These are phyloP conservation scores for Komagataella pastoris DNA, from an alignment of 805 yeast genomes.

Conservation along the genomic window DNA sequence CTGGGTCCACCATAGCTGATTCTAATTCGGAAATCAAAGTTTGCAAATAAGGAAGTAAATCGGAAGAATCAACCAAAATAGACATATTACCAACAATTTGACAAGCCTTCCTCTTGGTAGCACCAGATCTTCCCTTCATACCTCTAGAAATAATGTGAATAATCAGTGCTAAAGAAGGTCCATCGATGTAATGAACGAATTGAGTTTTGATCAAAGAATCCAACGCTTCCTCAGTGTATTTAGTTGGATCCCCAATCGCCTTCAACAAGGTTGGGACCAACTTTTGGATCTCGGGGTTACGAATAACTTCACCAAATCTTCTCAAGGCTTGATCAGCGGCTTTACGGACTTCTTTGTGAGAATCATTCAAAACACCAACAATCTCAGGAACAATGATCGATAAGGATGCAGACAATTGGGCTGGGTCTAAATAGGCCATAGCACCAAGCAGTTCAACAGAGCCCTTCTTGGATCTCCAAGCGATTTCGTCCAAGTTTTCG, in stretches of 20 bases:
- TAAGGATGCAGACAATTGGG: constrained; percentile 80
- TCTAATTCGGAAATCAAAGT: constrained; percentile 74
- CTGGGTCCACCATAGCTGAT: constrained; percentile 96
- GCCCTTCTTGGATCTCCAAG: constrained; percentile 96
- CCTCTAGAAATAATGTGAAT: constrained; percentile 94
- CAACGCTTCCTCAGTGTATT: constrained; percentile 74
- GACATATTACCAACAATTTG: constrained; percentile 99
- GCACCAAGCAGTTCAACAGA: constrained; percentile 93
- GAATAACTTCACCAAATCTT: constrained; percentile 90
- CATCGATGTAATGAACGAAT: constrained; percentile 95
- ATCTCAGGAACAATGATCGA: constrained; percentile 91
- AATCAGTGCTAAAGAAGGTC: constrained; percentile 91
- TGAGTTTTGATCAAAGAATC: constrained; percentile 81
- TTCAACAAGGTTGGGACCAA: constrained; percentile 76
- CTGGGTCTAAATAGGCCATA: constrained; percentile 95
- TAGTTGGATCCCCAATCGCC: constrained; percentile 95
- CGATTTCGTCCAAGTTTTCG: constrained; percentile 70
- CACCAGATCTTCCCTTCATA: constrained; percentile 88
- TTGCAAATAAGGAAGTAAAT: constrained; percentile 71
- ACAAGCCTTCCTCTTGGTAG: constrained; percentile 85
- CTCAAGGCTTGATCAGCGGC: constrained; percentile 86
- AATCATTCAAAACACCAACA: constrained; percentile 86
- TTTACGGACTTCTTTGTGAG: constrained; percentile 93
- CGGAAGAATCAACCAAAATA: constrained; percentile 80
- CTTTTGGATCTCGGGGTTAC: constrained; percentile 94